A percentile compares a stretch with the other conserved stretches of the same genome.
Evolutionary conservation across 1,139 yeast species (phyloP).

Genomic region (Geotrichum cucujoidarum): DNA sequence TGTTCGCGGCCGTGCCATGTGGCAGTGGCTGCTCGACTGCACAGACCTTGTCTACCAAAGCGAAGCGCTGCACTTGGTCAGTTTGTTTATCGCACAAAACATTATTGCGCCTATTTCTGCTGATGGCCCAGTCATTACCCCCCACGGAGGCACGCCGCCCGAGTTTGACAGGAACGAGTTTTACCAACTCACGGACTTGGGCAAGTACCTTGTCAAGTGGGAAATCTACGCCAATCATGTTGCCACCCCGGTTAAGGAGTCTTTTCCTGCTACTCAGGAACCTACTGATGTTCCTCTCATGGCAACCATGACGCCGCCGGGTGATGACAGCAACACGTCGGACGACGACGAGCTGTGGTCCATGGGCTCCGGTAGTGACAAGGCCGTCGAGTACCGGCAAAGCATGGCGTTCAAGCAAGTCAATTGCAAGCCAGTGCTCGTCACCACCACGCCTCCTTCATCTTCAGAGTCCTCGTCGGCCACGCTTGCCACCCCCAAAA

Average conservation of each 20-base stretch:
- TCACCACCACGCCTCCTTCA: neutral
- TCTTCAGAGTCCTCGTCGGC: neutral
- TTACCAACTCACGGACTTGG: conserved; percentile 25
- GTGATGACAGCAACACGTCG: neutral
- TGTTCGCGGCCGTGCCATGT: conserved; percentile 69
- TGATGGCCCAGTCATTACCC: neutral
- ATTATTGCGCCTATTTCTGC: conserved; percentile 40
- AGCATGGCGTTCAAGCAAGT: neutral
- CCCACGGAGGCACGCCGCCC: neutral
- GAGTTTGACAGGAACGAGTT: conserved; percentile 19
- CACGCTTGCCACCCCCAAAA: neutral
- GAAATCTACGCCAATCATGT: neutral
- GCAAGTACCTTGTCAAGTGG: conserved; percentile 16
- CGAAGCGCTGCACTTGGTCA: conserved; percentile 61
- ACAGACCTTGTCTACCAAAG: conserved; percentile 57
- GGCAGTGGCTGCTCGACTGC: conserved; percentile 90
- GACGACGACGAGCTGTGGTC: no score
- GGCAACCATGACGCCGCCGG: neutral
- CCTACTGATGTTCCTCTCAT: neutral
- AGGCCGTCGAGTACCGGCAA: neutral
- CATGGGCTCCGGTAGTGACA: neutral
- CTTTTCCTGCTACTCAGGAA: neutral
- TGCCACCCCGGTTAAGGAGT: neutral
- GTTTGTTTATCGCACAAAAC: conserved; percentile 48
- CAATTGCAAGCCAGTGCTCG: neutral